phyloP scores from a whole-genome alignment of 2,329 filamentous ascomycete genomes.

The Lasiodiplodia sp. region DNA sequence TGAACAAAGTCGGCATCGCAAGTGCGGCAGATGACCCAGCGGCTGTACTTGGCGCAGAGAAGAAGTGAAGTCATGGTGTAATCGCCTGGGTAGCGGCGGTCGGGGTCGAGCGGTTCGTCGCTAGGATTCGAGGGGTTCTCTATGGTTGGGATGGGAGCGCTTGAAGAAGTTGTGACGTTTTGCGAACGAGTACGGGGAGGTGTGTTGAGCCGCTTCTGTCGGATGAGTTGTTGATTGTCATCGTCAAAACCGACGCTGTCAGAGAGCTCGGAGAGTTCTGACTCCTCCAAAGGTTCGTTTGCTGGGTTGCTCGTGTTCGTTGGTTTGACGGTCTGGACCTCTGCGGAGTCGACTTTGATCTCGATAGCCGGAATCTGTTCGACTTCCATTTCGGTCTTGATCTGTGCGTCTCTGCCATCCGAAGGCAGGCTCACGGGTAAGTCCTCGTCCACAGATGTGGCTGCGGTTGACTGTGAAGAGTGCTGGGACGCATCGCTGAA shows the following conservation, averaged over 20 bases:
- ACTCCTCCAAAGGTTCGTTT: constrained; percentile 31
- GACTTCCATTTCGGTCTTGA: constrained; percentile 32
- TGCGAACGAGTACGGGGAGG: constrained; percentile 46
- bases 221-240: constrained; percentile 44
- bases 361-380: constrained; percentile 38
- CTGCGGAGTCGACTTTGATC: constrained; percentile 37
- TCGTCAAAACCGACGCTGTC: constrained; percentile 49
- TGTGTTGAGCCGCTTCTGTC: constrained; percentile 40
- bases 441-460: constrained; percentile 48
- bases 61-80: constrained; percentile 83
- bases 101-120: constrained; percentile 33
- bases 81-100: constrained; percentile 52
- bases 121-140: constrained; percentile 35
- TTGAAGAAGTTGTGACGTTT: constrained; percentile 35
- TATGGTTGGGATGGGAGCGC: constrained; percentile 37
- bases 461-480: constrained; percentile 47
- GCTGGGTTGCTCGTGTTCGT: neutral
- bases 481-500: constrained; percentile 41
- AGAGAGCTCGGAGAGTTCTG: constrained; percentile 51
- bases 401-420: constrained; percentile 30
- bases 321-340: neutral
- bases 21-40: constrained; percentile 88
- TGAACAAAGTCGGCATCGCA: constrained; percentile 87
- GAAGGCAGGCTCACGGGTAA: constrained; percentile 27
- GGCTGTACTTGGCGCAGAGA: constrained; percentile 76